Base-by-base conservation (phyloP, 768 basidiomycete genomes). In the Collybiopsis luxurians region DNA sequence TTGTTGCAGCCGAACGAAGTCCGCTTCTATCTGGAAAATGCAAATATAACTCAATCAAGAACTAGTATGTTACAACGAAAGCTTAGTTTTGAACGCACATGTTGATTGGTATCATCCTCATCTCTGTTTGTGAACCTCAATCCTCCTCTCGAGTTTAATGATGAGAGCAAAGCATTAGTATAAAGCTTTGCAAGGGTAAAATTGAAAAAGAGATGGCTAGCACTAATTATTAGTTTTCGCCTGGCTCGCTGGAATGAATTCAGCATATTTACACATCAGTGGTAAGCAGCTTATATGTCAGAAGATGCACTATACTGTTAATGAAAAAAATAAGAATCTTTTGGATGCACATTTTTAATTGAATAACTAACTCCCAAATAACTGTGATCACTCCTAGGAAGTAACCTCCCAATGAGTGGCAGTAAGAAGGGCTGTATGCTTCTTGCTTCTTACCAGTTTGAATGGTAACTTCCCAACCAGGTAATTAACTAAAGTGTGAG, bases 81-180 rank as follows among this genome's bases (percentile, higher is more conserved):
- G n/a, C n/a, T n/a, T n/a, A n/a, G n/a, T n/a, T n/a, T n/a, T n/a
- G n/a, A n/a, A n/a, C n/a, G n/a, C n/a, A n/a, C n/a, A n/a, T n/a
- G n/a, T n/a, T n/a, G n/a, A n/a, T n/a, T n/a, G n/a, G n/a, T n/a
- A n/a, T n/a, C n/a, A n/a, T n/a, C n/a, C n/a, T n/a, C n/a, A n/a
- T n/a, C n/a, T n/a, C n/a, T n/a, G 31, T 49, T 28, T 28, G 31
- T 49, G 1, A 49, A 49, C 19, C 31, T 49, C 48, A 26, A 49
- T 49, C 48, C 48, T 11, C 48, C 48, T 49, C 48, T 49, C 21
- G 48, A 49, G 48, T 49, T 49, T 2, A 49, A 31, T n/a, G 48
- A 49, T 21, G 48, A 49, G 15, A 49, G 48, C 21, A 49, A 11
- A 49, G 48, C 28, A n/a, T 49, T 49, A 17, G 48, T 49, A 28